Base-by-base conservation (phyloP, 495 filamentous ascomycete species). In the Parachaetomium inaequale region DNA sequence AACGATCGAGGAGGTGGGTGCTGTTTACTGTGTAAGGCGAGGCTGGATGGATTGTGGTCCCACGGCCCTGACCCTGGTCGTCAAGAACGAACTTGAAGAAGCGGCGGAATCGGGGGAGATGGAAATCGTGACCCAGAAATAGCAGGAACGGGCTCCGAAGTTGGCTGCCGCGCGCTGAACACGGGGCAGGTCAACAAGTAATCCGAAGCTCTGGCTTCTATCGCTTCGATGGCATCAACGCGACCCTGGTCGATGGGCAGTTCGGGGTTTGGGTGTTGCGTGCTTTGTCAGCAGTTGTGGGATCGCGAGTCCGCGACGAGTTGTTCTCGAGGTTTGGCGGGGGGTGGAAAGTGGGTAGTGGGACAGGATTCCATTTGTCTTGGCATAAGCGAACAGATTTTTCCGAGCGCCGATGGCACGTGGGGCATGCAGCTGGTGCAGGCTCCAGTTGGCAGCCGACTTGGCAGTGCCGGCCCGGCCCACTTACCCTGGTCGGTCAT, bases 201-300 rank as follows among this genome's bases (percentile, higher is more conserved):
- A 46, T 32, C 42, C 55, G 25, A 46, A 21, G 21, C 23, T 46
- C 26, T 21, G 23, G n/a, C 32, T 15, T 45, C n/a, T 25, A 2
- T 8, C 11, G 14, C 10, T 34, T 29, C 26, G 43, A 58, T 34
- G 25, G 28, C 29, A 46, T 34, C 55, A 36, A 47, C 26, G 19
- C 1, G 43, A 17, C 31, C 14, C 25, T 17, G 31, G 26, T 47
- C 14, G 19, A 17, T 34, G 51, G 15, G 17, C 14, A 11, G 26
- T 38, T 28, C 4, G 7, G 28, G 25, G 26, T 38, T 28, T 5
- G 7, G 28, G 25, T 36, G 50, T 34, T 53, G 50, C 4, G 19
- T 55, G 43, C 43, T 58, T 58, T 58, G 56, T 58, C 55, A 57
- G 38, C 56, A 58, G 43, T 49, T 50, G 38, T 38, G 17, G 25